Evolutionary conservation across 2,329 filamentous ascomycete species (phyloP), one percentile per base, ranked within the genome.

Genomic region (Exophiala oligosperma): DNA sequence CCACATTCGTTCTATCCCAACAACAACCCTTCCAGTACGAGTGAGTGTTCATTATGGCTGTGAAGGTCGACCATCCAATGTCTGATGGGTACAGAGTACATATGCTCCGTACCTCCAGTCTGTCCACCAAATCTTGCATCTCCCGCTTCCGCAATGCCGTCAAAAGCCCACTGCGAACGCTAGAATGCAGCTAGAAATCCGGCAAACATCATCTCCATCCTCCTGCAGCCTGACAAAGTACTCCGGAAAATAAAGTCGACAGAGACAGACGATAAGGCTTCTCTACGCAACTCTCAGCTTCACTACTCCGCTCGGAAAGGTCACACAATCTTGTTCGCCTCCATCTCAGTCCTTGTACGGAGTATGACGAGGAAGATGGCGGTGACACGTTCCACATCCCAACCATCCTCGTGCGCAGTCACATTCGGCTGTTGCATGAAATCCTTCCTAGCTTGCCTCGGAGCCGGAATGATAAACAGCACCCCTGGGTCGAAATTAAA

Each of bases 151-250:
- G 21, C 9, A 43, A 43, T 43, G 6, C 40, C 29, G 26, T 48
- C 46, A 48, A n/a, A 3, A 43, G 9, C 46, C 28, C 46, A 29
- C 24, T 32, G 24, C 9, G 28, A 11, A 24, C 46, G 46, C 59
- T 61, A 59, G 59, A 61, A 61, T 28, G 48, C 52, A 49, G 55
- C 59, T 61, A 61, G 59, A 61, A 61, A 51, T 35, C 12, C 52
- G 49, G 35, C 24, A 56, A 38, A 57, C 44, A 29, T 54, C 32
- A 32, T 35, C 17, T 44, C 23, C 52, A 48, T 52, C 54, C 54
- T 32, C 48, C 59, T 52, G 52, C 55, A 24, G 44, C 38, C 26
- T 51, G 21, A 50, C 32, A 37, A 50, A 17, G 29, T 17, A 43
- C 23, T n/a, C 5, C 48, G 5, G 17, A n/a, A n/a, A n/a, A 50